Evolutionary conservation across 495 filamentous ascomycete species (phyloP).

Genomic region (Penicillium arizonense): DNA sequence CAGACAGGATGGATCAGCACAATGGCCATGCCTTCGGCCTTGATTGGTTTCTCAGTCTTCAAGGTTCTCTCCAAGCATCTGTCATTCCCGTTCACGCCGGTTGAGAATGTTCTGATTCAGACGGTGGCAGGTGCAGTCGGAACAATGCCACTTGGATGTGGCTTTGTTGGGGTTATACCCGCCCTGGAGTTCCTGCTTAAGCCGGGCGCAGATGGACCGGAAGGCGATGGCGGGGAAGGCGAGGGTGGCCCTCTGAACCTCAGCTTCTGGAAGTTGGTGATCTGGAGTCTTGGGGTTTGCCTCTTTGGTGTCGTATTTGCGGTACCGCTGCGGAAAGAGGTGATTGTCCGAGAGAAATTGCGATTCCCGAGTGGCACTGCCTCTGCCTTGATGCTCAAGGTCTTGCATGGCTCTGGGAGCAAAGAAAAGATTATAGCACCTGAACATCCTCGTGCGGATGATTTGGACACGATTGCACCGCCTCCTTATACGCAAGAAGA

Average conservation of each 20-base stretch:
- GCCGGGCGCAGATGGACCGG: constrained; percentile 60
- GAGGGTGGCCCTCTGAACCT: constrained; percentile 70
- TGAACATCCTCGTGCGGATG: constrained; percentile 10
- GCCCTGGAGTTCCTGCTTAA: constrained; percentile 84
- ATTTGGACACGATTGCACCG: constrained; percentile 11
- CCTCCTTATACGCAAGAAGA: constrained; percentile 5
- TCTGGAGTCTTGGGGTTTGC: constrained; percentile 89
- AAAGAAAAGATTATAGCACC: constrained; percentile 21
- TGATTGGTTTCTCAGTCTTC: constrained; percentile 98
- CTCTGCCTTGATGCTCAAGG: constrained; percentile 87
- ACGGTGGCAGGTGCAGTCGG: constrained; percentile 94
- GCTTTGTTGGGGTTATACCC: constrained; percentile 91
- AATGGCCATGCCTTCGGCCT: constrained; percentile 88
- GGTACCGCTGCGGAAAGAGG: constrained; percentile 80
- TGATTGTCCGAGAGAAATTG: constrained; percentile 87
- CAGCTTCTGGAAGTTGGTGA: constrained; percentile 68
- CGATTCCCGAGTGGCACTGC: constrained; percentile 95
- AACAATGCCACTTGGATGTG: constrained; percentile 95
- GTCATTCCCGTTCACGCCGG: constrained; percentile 78
- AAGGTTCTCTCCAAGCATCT: constrained; percentile 70
- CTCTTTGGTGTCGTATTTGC: constrained; percentile 97
- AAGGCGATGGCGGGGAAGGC: constrained; percentile 52
- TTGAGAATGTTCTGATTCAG: constrained; percentile 97
- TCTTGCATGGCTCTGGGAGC: constrained; percentile 66
- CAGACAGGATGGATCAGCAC: constrained; percentile 91